Evolutionary conservation across 768 basidiomycete genomes (phyloP), one percentile per base, ranked within the genome.

Genomic region (Leccinum aurantiacum): DNA sequence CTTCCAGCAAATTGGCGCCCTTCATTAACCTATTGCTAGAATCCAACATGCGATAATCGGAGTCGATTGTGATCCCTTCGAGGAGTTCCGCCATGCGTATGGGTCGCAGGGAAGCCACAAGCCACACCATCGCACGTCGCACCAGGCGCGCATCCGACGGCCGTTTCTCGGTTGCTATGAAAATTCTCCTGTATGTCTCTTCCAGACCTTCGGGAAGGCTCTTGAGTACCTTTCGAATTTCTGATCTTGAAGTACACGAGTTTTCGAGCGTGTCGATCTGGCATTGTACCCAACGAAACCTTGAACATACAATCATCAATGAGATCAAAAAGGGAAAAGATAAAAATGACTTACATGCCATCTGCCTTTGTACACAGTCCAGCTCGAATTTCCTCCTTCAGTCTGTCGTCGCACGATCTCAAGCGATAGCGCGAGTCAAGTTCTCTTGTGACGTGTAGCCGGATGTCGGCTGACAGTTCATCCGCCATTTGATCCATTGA

Each of bases 161-260:
- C 7, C 19, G 31, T 4, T 46, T 29, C n/a, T 68, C 53, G 0
- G 68, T 58, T 1, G 49, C 47, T 4, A 49, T 27, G 3, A 70
- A 57, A 22, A 68, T 70, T 10, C 69, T 61, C 15, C 65, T 53
- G 17, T 68, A 66, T 0, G 69, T 70, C 37, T 68, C 69, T 22
- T 71, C 60, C 1, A 66, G 41, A 22, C 66, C 62, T 5, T 47
- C 33, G 1, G 62, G 61, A 4, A 66, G 66, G 19, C 54, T 55
- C 11, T 59, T 10, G 4, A 65, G 60, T 4, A 46, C 57, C 4
- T 2, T 29, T 2, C 55, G 37, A 54, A 68, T 59, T 14, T 55
- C 53, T 0, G n/a, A 25, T 29, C 25, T 24, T 0, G 56, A 52
- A 1, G 31, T 13, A 38, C 60, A 61, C 3, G 9, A 31, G 29